These are phyloP conservation scores for Cryptococcus jaspeensis DNA, from an alignment of 1,284 basidiomycete species.

Conservation along the genomic window DNA sequence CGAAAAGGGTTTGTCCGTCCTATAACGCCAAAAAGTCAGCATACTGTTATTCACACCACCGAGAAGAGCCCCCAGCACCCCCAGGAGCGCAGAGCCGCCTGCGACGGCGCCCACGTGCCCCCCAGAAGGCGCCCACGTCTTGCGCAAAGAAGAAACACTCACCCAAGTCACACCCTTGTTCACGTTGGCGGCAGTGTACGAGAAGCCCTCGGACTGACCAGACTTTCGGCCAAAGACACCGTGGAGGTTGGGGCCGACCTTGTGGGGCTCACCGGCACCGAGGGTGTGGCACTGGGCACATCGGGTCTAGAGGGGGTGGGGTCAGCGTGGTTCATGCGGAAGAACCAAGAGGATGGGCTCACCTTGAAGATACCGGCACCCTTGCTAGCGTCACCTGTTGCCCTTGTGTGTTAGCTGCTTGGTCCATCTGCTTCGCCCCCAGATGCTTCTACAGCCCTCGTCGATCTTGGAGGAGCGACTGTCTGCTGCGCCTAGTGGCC, in stretches of 20 bases:
- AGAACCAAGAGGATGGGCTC: constrained; percentile 2
- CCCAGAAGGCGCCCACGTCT: not conserved
- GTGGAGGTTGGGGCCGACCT: constrained; percentile 91
- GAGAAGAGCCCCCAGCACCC: not conserved
- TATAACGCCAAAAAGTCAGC: constrained; percentile 9
- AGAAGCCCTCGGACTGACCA: constrained; percentile 81
- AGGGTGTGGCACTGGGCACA: constrained; percentile 97
- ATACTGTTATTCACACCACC: too few relatives aligned
- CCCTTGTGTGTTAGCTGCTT: too few relatives aligned
- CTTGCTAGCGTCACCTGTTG: constrained; percentile 76
- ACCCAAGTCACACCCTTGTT: constrained; percentile 88
- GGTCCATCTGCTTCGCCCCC: too few relatives aligned
- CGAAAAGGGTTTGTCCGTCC: constrained; percentile 46
- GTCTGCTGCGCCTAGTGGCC: too few relatives aligned
- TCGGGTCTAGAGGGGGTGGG: constrained; percentile 61
- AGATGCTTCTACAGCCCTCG: too few relatives aligned
- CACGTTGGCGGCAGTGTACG: constrained; percentile 93
- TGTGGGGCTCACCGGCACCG: constrained; percentile 65
- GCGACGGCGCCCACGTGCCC: not conserved
- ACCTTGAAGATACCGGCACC: constrained; percentile 85
- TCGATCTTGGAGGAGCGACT: too few relatives aligned
- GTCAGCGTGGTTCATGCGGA: not conserved
- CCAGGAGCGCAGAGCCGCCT: not conserved
- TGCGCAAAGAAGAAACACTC: constrained; percentile 4
- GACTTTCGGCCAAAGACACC: constrained; percentile 86